A percentile compares a stretch with the other conserved stretches of the same genome.
Evolutionary conservation across 768 basidiomycete genomes (phyloP).

Genomic region (Paxillus involutus): DNA sequence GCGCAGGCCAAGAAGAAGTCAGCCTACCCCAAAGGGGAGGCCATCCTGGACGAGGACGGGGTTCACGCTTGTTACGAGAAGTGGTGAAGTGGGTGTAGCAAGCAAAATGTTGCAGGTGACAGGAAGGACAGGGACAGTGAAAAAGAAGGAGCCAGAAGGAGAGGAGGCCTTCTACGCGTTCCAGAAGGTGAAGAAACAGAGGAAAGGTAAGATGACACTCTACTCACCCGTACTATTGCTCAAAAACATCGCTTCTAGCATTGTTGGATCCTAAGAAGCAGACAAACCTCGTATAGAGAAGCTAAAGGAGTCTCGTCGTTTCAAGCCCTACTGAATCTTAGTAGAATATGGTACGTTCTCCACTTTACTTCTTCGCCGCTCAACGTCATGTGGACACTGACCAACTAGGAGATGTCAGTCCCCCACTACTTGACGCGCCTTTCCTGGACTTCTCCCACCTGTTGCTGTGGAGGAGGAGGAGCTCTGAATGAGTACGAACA

Average conservation of each 20-base stretch:
- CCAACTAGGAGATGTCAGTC: too few relatives aligned
- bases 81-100: conserved; percentile 71
- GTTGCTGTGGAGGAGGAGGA: too few relatives aligned
- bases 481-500: too few relatives aligned
- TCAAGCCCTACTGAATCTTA: conserved; percentile 76
- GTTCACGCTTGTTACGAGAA: conserved; percentile 91
- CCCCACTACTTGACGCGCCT: too few relatives aligned
- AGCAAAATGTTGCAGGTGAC: conserved; percentile 53
- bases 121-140: conserved; percentile 37
- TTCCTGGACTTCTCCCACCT: too few relatives aligned
- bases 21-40: conserved; percentile 79
- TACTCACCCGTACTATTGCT: not conserved
- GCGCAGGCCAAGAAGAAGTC: conserved; percentile 61
- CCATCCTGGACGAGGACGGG: conserved; percentile 92
- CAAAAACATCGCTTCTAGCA: conserved; percentile 36
- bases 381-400: too few relatives aligned
- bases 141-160: conserved; percentile 63
- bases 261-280: conserved; percentile 63
- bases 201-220: conserved; percentile 55
- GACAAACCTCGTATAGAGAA: conserved; percentile 63
- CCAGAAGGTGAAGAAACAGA: conserved; percentile 87
- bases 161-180: conserved; percentile 85
- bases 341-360: too few relatives aligned
- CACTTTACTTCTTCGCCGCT: too few relatives aligned
- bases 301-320: conserved; percentile 69